Conservation (phyloP, 2,329 filamentous ascomycete species). For the Aspergillus sp. region DNA sequence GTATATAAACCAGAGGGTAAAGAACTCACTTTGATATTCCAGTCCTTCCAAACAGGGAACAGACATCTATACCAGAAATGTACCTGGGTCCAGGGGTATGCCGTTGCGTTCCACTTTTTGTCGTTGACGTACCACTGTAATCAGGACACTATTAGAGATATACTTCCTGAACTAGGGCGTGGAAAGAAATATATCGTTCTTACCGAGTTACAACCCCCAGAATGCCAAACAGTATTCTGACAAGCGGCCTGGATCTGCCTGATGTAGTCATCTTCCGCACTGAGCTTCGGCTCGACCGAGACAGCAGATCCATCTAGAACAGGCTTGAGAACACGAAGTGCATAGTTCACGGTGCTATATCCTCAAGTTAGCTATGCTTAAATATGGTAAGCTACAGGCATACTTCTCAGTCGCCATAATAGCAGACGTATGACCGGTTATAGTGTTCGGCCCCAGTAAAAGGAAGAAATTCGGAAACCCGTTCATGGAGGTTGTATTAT, state of each 20-base stretch:
- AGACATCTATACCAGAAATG: constrained; percentile 29
- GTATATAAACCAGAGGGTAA: background rate
- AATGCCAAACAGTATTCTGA: constrained; percentile 48
- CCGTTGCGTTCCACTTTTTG: constrained; percentile 26
- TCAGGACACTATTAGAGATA: no score
- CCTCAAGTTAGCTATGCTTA: background rate
- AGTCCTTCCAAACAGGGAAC: constrained; percentile 29
- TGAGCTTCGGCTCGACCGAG: constrained; percentile 47
- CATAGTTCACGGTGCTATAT: constrained; percentile 53
- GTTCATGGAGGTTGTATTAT: constrained; percentile 3
- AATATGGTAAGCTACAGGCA: background rate
- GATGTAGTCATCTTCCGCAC: constrained; percentile 48
- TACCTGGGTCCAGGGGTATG: constrained; percentile 28
- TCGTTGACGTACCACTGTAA: constrained; percentile 27
- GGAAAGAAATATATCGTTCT: no score
- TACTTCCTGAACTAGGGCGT: no score
- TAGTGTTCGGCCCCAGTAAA: constrained; percentile 14
- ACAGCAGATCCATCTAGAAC: constrained; percentile 46
- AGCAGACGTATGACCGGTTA: constrained; percentile 48
- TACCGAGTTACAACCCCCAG: constrained; percentile 30
- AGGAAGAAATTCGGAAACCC: constrained; percentile 7
- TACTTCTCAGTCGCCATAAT: constrained; percentile 60
- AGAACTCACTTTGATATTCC: constrained; percentile 14
- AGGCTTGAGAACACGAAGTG: constrained; percentile 57
- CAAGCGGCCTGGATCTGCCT: constrained; percentile 46